Percentiles rank a stretch among this genome's conserved stretches.
Evolutionary conservation across 805 yeast species (phyloP).

Genomic region (Candida lessepsii): DNA sequence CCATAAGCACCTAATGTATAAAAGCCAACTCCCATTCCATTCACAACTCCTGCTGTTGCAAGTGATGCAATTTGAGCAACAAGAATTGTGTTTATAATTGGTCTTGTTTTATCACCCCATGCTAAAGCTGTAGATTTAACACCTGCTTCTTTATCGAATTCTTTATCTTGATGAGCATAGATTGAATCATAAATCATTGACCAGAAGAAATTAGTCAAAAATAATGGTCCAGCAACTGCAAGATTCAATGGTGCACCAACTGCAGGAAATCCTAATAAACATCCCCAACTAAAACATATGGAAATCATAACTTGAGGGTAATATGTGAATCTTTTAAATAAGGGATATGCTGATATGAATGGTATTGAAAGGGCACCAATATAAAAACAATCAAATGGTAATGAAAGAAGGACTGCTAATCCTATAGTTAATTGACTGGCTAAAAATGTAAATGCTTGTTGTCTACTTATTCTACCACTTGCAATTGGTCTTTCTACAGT

Average conservation of each 20-base stretch:
- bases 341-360: conserved; percentile 82
- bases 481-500: conserved; percentile 93
- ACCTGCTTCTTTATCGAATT: conserved; percentile 84
- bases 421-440: conserved; percentile 77
- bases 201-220: conserved; percentile 80
- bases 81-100: conserved; percentile 62
- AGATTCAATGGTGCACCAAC: conserved; percentile 78
- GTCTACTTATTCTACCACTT: conserved; percentile 70
- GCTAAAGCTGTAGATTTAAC: conserved; percentile 93
- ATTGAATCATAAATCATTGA: conserved; percentile 94
- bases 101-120: conserved; percentile 83
- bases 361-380: conserved; percentile 80
- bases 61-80: conserved; percentile 65
- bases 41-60: conserved; percentile 66
- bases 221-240: conserved; percentile 75
- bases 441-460: conserved; percentile 68
- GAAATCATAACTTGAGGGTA: conserved; percentile 88
- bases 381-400: conserved; percentile 80
- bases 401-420: conserved; percentile 60
- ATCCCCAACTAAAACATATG: conserved; percentile 91
- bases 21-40: conserved; percentile 87
- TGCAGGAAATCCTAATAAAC: conserved; percentile 91
- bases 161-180: conserved; percentile 96
- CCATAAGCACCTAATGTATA: conserved; percentile 64
- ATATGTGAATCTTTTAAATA: conserved; percentile 91